Evolutionary conservation across 176 grass and related monocot genomes (phyloP), one percentile per base, ranked within the genome.

Genomic region (Triticum dicoccoides): DNA sequence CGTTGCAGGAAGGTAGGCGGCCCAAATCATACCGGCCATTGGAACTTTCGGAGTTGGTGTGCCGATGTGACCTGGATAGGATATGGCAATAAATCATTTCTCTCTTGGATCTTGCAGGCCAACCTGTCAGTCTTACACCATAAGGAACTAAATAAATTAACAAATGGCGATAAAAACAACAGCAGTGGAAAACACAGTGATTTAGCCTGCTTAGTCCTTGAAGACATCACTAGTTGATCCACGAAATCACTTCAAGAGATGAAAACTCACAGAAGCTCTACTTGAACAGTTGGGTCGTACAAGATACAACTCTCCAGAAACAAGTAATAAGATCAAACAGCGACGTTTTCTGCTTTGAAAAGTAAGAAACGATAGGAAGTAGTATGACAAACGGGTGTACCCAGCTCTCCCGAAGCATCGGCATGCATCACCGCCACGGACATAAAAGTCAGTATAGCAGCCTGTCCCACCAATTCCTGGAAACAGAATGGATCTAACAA

Each of bases 1-100:
- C 69, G 32, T 84, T 84, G 85, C 30, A 76, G 80, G 45, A 84
- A 76, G 69, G 68, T 38, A 85, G 81, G 70, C 69, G 62, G 27
- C 80, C 69, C 51, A 76, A 63, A 85, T 44, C 66, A 37, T 37
- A 82, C 58, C 15, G 15, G 75, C 24, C 75, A 80, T 29, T 59
- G 18, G 24, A 80, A 67, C 76, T 68, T 84, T 14, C 37, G 34
- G 5, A 87, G 65, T 63, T 61, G 81, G 49, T 52, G 61, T 69
- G 37, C 17, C 37, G 25, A 87, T 54, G 81, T 87, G 76, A 80
- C 81, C 61, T 80, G 49, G 9, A 86, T 65, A 45, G 2, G 75
- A 87, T 61, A 30, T 30, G 29, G 29, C 29, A 3, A 30, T 30
- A 30, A 30, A 30, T 30, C 44, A 42, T 77, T 61, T 34, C 34